Conservation (phyloP, 2,329 filamentous ascomycete genomes). For the Didymella keratinophila region DNA sequence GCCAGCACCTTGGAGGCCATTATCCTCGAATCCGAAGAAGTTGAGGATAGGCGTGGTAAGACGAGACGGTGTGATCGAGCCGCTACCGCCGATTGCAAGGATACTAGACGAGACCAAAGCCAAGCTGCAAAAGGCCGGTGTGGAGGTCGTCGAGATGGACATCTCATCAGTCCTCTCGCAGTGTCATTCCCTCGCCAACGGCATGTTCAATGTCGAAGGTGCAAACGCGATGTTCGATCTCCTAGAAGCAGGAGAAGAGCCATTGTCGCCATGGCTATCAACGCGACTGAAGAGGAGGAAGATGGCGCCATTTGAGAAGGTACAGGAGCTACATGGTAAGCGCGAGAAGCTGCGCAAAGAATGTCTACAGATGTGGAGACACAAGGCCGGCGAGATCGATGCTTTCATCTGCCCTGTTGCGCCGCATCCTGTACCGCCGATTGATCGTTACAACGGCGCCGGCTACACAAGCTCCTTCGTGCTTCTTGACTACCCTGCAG, state of each 20-base stretch:
- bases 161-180: constrained; percentile 61
- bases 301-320: constrained; percentile 56
- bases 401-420: constrained; percentile 70
- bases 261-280: constrained; percentile 67
- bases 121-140: constrained; percentile 46
- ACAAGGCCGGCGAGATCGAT: constrained; percentile 59
- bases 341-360: constrained; percentile 62
- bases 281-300: constrained; percentile 60
- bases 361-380: constrained; percentile 66
- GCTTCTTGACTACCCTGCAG: constrained; percentile 69
- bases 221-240: constrained; percentile 64
- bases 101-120: constrained; percentile 57
- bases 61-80: constrained; percentile 60
- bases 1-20: constrained; percentile 50
- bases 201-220: constrained; percentile 67
- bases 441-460: constrained; percentile 69
- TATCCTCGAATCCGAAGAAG: constrained; percentile 32
- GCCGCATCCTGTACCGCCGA: constrained; percentile 68
- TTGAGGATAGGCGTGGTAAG: constrained; percentile 59
- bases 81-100: constrained; percentile 60
- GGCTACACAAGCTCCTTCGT: constrained; percentile 70
- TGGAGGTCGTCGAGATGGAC: constrained; percentile 67
- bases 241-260: constrained; percentile 63
- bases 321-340: constrained; percentile 62
- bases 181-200: constrained; percentile 65